Base-by-base conservation (phyloP, 768 basidiomycete genomes). In the Pleurotus giganteus region DNA sequence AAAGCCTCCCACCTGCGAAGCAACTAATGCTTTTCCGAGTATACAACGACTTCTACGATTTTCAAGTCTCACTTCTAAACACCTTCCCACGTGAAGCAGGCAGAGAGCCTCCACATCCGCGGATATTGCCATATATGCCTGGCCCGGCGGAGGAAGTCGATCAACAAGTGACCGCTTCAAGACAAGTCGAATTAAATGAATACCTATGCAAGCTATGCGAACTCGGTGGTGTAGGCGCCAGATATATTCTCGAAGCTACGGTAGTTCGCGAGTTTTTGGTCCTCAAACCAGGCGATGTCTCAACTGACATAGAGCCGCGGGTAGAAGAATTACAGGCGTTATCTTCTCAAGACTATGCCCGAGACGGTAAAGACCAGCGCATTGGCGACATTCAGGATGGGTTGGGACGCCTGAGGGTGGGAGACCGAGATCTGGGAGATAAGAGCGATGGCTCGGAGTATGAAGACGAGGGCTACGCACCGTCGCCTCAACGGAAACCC, bases 11-110 rank as follows among this genome's bases (percentile, higher is more conserved):
- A 4, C 77, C 79, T 9, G 83, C 89, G 11, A 87, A 83, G 61
- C 84, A 88, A 29, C 84, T 98, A 54, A 85, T 94, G 60, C 79
- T 98, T 41, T 99, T 96, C 74, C 84, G 97, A 47, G 86, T 91
- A 23, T 99, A 99, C 77, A 91, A 95, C 63, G 96, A 99, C 70
- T 99, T 99, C 70, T 98, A 96, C 72, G 91, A 95, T 63, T 98
- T 98, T 70, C 97, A 99, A 66, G 89, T 97, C 54, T 76, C 82
- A 4, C 81, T 99, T 21, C 82, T 98, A 58, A 83, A 94, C 43
- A 78, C 81, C 0, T 98, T 95, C 71, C 94, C 95, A 5, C 81
- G 81, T 42, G 97, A 99, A 72, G 97, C 94, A 12, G 97, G 97
- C 19, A 83, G 91, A 13, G 71, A 85, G 31, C 75, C 82, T 8